These are phyloP conservation scores for Prunus yedoensis DNA, from an alignment of 331 rosid species.

Conservation along the genomic window DNA sequence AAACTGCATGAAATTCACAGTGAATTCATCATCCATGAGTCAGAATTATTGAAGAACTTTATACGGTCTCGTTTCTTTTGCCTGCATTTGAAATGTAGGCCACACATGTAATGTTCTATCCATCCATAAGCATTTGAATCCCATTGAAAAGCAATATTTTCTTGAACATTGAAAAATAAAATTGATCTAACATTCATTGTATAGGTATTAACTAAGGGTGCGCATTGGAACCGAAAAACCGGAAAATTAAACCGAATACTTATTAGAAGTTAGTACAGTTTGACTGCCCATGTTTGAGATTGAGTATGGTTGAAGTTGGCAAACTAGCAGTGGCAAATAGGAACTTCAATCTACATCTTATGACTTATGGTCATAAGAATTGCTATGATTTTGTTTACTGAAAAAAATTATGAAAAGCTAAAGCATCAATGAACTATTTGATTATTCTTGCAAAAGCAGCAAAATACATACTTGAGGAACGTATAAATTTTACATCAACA, in stretches of 20 bases:
- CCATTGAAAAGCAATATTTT: too few relatives aligned
- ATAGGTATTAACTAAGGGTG: too few relatives aligned
- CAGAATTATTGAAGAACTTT: neutral
- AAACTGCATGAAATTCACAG: neutral
- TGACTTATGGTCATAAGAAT: neutral
- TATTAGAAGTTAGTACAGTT: too few relatives aligned
- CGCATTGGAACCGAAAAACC: too few relatives aligned
- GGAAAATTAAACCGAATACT: too few relatives aligned
- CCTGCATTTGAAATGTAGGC: too few relatives aligned
- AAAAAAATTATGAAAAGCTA: neutral
- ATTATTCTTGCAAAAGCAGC: neutral
- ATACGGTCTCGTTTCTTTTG: neutral
- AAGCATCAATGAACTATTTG: neutral
- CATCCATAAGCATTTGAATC: neutral
- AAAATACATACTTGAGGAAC: constrained; percentile 1
- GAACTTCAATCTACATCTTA: neutral
- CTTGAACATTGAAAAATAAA: too few relatives aligned
- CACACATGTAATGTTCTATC: too few relatives aligned
- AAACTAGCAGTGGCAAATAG: neutral
- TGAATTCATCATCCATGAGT: neutral
- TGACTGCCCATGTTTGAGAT: too few relatives aligned
- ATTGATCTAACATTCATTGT: too few relatives aligned
- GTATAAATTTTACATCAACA: neutral
- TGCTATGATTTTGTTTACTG: neutral
- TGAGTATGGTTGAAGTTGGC: too few relatives aligned